These are phyloP conservation scores for Allium fistulosum DNA, from an alignment of 106 monocot species.

Conservation along the genomic window DNA sequence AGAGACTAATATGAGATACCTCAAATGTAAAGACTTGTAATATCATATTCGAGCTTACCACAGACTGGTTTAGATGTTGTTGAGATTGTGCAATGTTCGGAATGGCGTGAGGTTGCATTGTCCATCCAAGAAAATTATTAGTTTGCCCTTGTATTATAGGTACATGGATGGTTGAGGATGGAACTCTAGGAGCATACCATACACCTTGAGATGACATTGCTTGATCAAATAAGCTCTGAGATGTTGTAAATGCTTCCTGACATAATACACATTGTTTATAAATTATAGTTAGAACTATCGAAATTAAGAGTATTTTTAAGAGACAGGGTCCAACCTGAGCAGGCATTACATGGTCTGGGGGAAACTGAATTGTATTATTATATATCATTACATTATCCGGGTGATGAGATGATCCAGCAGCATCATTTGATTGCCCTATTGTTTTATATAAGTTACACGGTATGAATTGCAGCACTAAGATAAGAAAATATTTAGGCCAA, in stretches of 20 bases:
- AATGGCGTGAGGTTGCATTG: slow-evolving; percentile 25
- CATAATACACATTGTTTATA: neutral
- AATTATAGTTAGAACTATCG: neutral
- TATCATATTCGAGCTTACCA: slow-evolving; percentile 14
- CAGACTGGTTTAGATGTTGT: slow-evolving; percentile 25
- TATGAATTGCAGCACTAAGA: neutral
- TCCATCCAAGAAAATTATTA: slow-evolving; percentile 34
- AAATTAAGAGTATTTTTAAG: neutral
- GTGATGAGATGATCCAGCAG: slow-evolving; percentile 21
- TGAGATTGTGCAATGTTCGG: slow-evolving; percentile 19
- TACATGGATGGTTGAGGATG: slow-evolving; percentile 24
- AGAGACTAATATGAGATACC: too few species aligned
- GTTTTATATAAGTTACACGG: neutral
- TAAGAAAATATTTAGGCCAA: neutral
- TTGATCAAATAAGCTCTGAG: slow-evolving; percentile 41
- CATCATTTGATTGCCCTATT: slow-evolving; percentile 28
- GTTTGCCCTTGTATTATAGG: slow-evolving; percentile 36
- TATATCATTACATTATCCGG: slow-evolving; percentile 21
- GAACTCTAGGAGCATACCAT: slow-evolving; percentile 19
- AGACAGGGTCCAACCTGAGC: slow-evolving; percentile 25
- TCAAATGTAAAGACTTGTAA: too few species aligned
- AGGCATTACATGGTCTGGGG: slow-evolving; percentile 29
- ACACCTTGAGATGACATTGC: slow-evolving; percentile 32
- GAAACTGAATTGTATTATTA: slow-evolving; percentile 26
- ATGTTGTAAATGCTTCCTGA: slow-evolving; percentile 36